A percentile compares a stretch with the other conserved stretches of the same genome.
Evolutionary conservation across 805 yeast genomes (phyloP).

Genomic region (Wickerhamiella kurtzmanii): DNA sequence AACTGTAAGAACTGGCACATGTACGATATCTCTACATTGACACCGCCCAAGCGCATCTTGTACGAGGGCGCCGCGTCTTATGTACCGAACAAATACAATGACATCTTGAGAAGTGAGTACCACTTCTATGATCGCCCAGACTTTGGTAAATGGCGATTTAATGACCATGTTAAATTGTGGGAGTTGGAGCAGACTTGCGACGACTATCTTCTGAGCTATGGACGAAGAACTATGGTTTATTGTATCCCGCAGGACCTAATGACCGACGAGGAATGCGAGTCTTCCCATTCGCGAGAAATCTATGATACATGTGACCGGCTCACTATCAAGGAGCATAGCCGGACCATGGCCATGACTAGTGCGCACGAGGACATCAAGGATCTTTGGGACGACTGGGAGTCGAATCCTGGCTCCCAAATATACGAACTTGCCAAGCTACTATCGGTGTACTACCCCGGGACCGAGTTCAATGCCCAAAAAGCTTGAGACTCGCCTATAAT

Average conservation of each 20-base stretch:
- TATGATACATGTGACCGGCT: slow-evolving; percentile 12
- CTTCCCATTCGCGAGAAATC: not conserved
- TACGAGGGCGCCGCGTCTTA: slow-evolving; percentile 44
- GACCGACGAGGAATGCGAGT: slow-evolving; percentile 1
- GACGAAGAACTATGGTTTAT: not conserved
- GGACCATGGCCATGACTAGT: slow-evolving; percentile 4
- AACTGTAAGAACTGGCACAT: slow-evolving; percentile 46
- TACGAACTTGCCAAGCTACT: not conserved
- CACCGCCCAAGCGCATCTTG: slow-evolving; percentile 38
- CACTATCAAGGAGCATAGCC: slow-evolving; percentile 9
- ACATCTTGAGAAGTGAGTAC: slow-evolving; percentile 30
- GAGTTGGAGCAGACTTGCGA: not conserved
- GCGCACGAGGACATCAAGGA: slow-evolving; percentile 4
- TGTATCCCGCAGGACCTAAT: slow-evolving; percentile 1
- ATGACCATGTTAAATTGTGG: slow-evolving; percentile 10
- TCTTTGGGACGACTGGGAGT: slow-evolving; percentile 3
- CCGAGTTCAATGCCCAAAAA: not conserved
- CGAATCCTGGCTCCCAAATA: not conserved
- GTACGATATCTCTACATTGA: slow-evolving; percentile 35
- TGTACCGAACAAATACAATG: slow-evolving; percentile 31
- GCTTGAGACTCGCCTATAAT: too few relatives aligned
- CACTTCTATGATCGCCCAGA: slow-evolving; percentile 10
- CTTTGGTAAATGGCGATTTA: slow-evolving; percentile 15
- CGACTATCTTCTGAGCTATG: not conserved
- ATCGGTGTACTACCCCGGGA: not conserved